Evolutionary conservation across 768 basidiomycete genomes (phyloP).

Genomic region (Nidula microcarpa): DNA sequence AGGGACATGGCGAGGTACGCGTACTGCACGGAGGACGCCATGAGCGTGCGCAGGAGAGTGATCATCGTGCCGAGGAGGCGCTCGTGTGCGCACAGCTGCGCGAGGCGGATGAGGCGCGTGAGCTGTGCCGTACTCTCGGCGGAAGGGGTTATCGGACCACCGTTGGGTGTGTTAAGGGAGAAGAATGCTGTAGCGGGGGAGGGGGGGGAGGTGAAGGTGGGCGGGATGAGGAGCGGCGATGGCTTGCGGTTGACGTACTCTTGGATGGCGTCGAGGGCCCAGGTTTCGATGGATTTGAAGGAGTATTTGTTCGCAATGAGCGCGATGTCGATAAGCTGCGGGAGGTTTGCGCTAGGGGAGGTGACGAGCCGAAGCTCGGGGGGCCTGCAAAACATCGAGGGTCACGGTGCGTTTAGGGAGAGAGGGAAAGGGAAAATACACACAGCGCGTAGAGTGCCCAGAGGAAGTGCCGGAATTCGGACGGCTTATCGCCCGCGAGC

Average conservation of each 20-base stretch:
- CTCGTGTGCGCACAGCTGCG: slow-evolving; percentile 63
- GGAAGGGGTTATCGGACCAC: not conserved
- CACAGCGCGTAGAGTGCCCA: slow-evolving; percentile 78
- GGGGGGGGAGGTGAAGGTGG: not conserved
- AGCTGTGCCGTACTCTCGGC: slow-evolving; percentile 42
- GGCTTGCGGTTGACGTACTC: slow-evolving; percentile 60
- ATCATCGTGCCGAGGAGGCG: slow-evolving; percentile 60
- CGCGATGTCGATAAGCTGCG: slow-evolving; percentile 57
- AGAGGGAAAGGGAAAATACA: slow-evolving; percentile 15
- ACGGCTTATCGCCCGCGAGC: slow-evolving; percentile 56
- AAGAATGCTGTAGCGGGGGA: not conserved
- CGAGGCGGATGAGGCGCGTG: slow-evolving; percentile 60
- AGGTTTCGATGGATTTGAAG: slow-evolving; percentile 71
- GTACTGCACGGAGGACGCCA: slow-evolving; percentile 60
- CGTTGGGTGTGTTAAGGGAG: not conserved
- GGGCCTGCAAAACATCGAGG: slow-evolving; percentile 40
- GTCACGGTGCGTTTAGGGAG: not conserved
- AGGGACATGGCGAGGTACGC: slow-evolving; percentile 73
- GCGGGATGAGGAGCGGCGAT: slow-evolving; percentile 31
- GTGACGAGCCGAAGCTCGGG: slow-evolving; percentile 52
- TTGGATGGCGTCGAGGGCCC: slow-evolving; percentile 73
- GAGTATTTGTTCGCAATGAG: slow-evolving; percentile 70
- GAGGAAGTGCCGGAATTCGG: slow-evolving; percentile 71
- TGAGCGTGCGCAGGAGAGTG: slow-evolving; percentile 53
- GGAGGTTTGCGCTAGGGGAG: slow-evolving; percentile 46